phyloP scores from a whole-genome alignment of 2,329 filamentous ascomycete species.

The Bipolaris sorokiniana region DNA sequence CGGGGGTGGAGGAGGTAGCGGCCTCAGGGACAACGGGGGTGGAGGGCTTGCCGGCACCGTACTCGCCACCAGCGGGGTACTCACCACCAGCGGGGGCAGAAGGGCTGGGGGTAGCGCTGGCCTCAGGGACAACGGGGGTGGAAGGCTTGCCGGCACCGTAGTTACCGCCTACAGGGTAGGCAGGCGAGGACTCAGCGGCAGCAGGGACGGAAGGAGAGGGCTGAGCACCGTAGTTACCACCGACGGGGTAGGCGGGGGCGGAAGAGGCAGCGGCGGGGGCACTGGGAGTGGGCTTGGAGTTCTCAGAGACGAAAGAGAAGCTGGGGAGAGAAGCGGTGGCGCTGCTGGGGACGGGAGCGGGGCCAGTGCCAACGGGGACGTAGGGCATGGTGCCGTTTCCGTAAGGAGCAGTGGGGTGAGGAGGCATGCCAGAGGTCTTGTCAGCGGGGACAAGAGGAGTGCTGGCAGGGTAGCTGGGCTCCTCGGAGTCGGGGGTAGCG shows the following conservation, averaged over 20 bases:
- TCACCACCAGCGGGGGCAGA: too few relatives aligned
- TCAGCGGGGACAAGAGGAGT: constrained; percentile 14
- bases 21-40: constrained; percentile 6
- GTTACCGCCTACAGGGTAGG: constrained; percentile 3
- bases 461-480: constrained; percentile 13
- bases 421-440: constrained; percentile 15
- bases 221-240: constrained; percentile 14
- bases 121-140: constrained; percentile 1
- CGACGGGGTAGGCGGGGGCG: constrained; percentile 24
- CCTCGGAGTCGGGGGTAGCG: constrained; percentile 10
- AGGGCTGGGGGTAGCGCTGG: too few relatives aligned
- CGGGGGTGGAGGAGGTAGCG: background rate
- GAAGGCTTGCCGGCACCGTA: constrained; percentile 8
- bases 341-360: constrained; percentile 21
- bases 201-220: constrained; percentile 10
- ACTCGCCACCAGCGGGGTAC: background rate
- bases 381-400: constrained; percentile 41
- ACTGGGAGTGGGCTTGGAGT: constrained; percentile 22
- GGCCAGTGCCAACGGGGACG: constrained; percentile 27
- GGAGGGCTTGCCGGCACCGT: constrained; percentile 9
- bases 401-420: constrained; percentile 32
- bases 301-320: constrained; percentile 36
- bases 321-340: constrained; percentile 27
- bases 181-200: constrained; percentile 16
- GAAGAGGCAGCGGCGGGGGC: constrained; percentile 19